Percentiles rank a stretch among this genome's conserved stretches.
phyloP scores from a whole-genome alignment of 2,329 filamentous ascomycete genomes.

The Cephalotrichum gorgonifer region DNA sequence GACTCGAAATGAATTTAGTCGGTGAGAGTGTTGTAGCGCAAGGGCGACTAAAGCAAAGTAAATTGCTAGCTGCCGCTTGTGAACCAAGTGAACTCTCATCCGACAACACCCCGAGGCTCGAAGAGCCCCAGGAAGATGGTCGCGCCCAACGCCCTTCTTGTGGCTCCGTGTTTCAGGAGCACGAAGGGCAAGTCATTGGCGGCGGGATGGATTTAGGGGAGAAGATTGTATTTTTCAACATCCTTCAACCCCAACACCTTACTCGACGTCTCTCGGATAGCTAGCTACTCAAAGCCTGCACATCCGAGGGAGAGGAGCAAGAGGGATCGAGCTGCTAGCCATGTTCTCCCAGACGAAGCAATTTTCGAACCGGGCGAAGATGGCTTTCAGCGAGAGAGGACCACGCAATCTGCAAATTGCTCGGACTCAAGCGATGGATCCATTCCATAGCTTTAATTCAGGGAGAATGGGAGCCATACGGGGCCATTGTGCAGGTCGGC shows the following conservation, averaged over 20 bases:
- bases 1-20: constrained; percentile 80
- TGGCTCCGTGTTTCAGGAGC: background rate
- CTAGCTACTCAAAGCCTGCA: constrained; percentile 29
- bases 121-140: background rate
- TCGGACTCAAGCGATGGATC: constrained; percentile 3
- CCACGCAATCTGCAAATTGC: constrained; percentile 62
- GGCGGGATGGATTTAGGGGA: constrained; percentile 56
- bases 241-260: constrained; percentile 75
- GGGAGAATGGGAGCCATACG: constrained; percentile 36
- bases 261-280: constrained; percentile 46
- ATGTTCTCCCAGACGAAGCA: constrained; percentile 12
- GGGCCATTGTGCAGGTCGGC: constrained; percentile 34
- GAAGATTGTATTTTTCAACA: constrained; percentile 37
- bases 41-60: constrained; percentile 10
- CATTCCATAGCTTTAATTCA: constrained; percentile 15
- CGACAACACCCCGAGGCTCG: constrained; percentile 58
- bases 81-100: constrained; percentile 45
- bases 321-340: constrained; percentile 73
- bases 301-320: constrained; percentile 46
- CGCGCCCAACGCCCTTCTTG: background rate
- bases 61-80: background rate
- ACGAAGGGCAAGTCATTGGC: background rate
- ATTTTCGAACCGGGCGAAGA: background rate
- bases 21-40: constrained; percentile 43
- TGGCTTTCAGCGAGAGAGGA: constrained; percentile 64